Evolutionary conservation across 352 stramenopile genomes (phyloP).

Genomic region (Phytophthora crassamura): DNA sequence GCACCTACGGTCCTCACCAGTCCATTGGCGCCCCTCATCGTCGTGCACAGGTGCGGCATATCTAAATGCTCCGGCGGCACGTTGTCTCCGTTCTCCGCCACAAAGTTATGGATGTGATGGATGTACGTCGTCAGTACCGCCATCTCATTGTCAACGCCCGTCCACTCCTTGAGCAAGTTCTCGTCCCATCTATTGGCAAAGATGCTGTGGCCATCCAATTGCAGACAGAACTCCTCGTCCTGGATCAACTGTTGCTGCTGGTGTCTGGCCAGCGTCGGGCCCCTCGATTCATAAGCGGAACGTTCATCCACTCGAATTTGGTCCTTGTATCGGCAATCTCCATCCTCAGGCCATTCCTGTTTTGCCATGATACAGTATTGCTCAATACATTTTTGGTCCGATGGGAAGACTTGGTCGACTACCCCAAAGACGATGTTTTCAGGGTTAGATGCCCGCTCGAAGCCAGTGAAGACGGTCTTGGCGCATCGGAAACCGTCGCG

Average conservation of each 20-base stretch:
- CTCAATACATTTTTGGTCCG: conserved; percentile 68
- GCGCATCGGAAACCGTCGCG: conserved; percentile 75
- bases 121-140: conserved; percentile 81
- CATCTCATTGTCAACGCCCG: conserved; percentile 77
- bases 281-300: conserved; percentile 70
- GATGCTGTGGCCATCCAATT: conserved; percentile 83
- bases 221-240: conserved; percentile 82
- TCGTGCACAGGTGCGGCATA: conserved; percentile 77
- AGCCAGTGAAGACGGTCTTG: conserved; percentile 76
- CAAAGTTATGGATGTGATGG: conserved; percentile 83
- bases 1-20: conserved; percentile 74
- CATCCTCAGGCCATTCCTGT: conserved; percentile 58
- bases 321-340: conserved; percentile 58
- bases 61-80: conserved; percentile 54
- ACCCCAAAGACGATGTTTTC: conserved; percentile 76
- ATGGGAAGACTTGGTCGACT: conserved; percentile 77
- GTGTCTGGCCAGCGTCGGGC: conserved; percentile 71
- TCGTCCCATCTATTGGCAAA: conserved; percentile 86
- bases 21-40: conserved; percentile 60
- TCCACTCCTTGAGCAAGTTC: conserved; percentile 73
- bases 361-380: conserved; percentile 76
- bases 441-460: conserved; percentile 62
- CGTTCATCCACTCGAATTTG: conserved; percentile 76
- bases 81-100: conserved; percentile 75
- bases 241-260: conserved; percentile 77